These are phyloP conservation scores for Recurvomyces mirabilis DNA, from an alignment of 495 filamentous ascomycete species.

Conservation along the genomic window DNA sequence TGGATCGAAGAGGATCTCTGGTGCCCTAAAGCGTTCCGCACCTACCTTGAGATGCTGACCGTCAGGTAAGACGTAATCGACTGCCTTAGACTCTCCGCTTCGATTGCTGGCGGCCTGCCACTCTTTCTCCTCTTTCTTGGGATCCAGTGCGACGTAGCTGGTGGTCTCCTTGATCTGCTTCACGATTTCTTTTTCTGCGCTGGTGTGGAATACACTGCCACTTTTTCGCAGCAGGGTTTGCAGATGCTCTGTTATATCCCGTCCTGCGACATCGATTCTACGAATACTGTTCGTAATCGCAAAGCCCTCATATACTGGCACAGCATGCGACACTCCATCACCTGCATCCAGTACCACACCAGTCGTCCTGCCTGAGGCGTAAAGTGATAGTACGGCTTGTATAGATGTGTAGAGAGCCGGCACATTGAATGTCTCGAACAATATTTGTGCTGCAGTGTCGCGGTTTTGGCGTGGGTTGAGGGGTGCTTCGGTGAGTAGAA, in stretches of 20 bases:
- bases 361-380: conserved; percentile 91
- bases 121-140: conserved; percentile 91
- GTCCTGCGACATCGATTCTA: conserved; percentile 92
- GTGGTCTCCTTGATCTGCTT: conserved; percentile 92
- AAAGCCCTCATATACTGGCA: conserved; percentile 96
- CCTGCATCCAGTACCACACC: conserved; percentile 92
- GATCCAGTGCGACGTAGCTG: conserved; percentile 83
- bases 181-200: conserved; percentile 96
- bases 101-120: conserved; percentile 60
- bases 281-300: conserved; percentile 90
- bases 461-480: conserved; percentile 93
- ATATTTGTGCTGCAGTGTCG: conserved; percentile 91
- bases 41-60: conserved; percentile 88
- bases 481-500: conserved; percentile 91
- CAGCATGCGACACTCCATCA: conserved; percentile 93
- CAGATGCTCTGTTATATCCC: conserved; percentile 93
- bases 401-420: conserved; percentile 94
- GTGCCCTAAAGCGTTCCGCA: conserved; percentile 84
- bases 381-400: conserved; percentile 91
- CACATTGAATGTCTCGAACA: conserved; percentile 99
- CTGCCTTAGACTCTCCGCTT: conserved; percentile 51
- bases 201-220: conserved; percentile 91
- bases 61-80: conserved; percentile 83
- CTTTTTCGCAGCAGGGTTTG: conserved; percentile 84
- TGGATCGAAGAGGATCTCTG: conserved; percentile 95